Conservation (phyloP, 768 basidiomycete genomes). For the Punctularia strigosozonata region DNA sequence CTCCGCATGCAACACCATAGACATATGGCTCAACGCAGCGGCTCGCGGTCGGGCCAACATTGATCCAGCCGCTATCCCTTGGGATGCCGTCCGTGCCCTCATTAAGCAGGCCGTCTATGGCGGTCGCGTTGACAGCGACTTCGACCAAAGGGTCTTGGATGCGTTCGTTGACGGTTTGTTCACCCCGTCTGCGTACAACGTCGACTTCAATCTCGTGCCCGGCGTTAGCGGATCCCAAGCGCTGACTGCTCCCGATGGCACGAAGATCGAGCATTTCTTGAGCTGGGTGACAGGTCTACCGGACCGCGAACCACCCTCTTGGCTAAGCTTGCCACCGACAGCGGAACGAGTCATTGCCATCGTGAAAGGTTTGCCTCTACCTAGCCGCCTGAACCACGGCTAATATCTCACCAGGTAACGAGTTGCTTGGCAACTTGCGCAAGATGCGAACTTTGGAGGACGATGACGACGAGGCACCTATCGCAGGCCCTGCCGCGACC, state of each 20-base stretch:
- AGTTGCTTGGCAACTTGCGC: slow-evolving; percentile 74
- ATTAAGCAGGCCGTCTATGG: slow-evolving; percentile 97
- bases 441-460: slow-evolving; percentile 88
- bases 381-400: not conserved
- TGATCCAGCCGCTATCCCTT: slow-evolving; percentile 85
- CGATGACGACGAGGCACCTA: slow-evolving; percentile 60
- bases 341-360: slow-evolving; percentile 89
- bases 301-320: slow-evolving; percentile 87
- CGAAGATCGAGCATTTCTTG: slow-evolving; percentile 83
- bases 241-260: slow-evolving; percentile 79
- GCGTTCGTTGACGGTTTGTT: slow-evolving; percentile 89
- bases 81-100: slow-evolving; percentile 87
- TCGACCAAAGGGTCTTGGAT: slow-evolving; percentile 87
- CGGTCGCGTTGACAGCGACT: slow-evolving; percentile 88
- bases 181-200: slow-evolving; percentile 80
- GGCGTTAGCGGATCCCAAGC: slow-evolving; percentile 41
- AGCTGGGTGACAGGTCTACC: slow-evolving; percentile 84
- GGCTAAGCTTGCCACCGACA: slow-evolving; percentile 87
- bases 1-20: slow-evolving; percentile 85
- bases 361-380: slow-evolving; percentile 57
- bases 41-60: slow-evolving; percentile 88
- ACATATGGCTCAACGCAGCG: slow-evolving; percentile 71
- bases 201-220: slow-evolving; percentile 84
- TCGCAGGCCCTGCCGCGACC: slow-evolving; percentile 46
- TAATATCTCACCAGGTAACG: slow-evolving; percentile 42